Base-by-base conservation (phyloP, 1,284 basidiomycete genomes). In the Phellopilus nigrolimitatus region DNA sequence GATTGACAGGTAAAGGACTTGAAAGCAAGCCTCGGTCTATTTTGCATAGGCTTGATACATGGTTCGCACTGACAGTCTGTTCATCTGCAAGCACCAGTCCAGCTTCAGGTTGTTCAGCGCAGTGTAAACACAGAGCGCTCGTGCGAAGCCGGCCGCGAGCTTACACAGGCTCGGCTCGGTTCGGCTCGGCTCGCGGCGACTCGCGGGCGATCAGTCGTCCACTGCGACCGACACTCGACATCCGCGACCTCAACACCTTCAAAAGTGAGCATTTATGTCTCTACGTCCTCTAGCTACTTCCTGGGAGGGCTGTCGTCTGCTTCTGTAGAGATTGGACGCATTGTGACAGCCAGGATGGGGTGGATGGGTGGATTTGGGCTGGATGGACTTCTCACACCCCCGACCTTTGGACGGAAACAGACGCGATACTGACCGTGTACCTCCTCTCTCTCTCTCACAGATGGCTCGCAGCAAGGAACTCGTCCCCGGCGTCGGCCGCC, bases 391-490 rank as follows among this genome's bases (percentile, higher is more conserved):
- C 34, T 4, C 12, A 46, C 37, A 57, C 49, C n/a, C n/a, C n/a
- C n/a, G n/a, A n/a, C n/a, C n/a, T n/a, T n/a, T n/a, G n/a, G 60
- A 49, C 55, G 56, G 47, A 19, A 19, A 38, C 21, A 19, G 36
- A 38, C 21, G 5, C 6, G 21, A 52, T 30, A 62, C 54, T 61
- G 55, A 50, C 41, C 34, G 31, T 48, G 25, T 49, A 41, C 43
- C 59, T 56, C 56, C 44, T 60, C 49, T 45, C 56, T 47, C 47
- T 59, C 43, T 62, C 49, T 55, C n/a, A n/a, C 65, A 88, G 85
- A 95, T 97, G 93, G 91, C 91, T 73, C 90, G 93, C 78, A 91
- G 82, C 73, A 87, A 88, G 76, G 82, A 88, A 76, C 74, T 94
- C 72, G 84, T 82, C 68, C 82, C 88, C 62, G 79, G 88, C 71